A percentile compares a stretch with the other conserved stretches of the same genome.
Conservation (phyloP, 441 rosid species). For the Populus tomentosa region DNA sequence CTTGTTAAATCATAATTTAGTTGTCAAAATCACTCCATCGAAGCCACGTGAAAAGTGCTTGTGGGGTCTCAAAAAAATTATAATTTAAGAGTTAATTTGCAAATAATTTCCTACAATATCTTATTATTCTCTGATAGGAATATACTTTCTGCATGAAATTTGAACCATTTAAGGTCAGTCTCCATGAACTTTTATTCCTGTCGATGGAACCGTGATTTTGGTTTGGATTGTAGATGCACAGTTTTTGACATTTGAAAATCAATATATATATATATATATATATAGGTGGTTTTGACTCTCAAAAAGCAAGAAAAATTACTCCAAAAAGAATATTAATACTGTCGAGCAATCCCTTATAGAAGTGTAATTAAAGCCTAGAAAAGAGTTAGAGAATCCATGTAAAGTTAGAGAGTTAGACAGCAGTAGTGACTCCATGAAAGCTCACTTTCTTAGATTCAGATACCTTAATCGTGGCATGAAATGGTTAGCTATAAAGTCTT, state of each 20-base stretch:
- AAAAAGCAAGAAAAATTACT: too few species aligned
- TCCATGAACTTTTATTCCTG: not conserved
- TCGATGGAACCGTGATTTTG: not conserved
- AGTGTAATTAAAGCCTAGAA: not conserved
- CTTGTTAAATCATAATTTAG: not conserved
- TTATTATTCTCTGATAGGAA: not conserved
- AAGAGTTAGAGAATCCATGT: slow-evolving; percentile 25
- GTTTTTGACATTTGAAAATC: not conserved
- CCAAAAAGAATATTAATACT: not conserved
- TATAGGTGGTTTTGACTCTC: too few species aligned
- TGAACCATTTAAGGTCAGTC: not conserved
- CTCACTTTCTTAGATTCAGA: not conserved
- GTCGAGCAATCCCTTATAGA: not conserved
- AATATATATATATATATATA: too few species aligned
- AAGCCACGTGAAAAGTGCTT: slow-evolving; percentile 25
- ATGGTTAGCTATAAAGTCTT: not conserved
- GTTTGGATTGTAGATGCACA: not conserved
- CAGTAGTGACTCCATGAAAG: not conserved
- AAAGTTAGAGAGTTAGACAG: slow-evolving; percentile 18
- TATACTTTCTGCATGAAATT: not conserved
- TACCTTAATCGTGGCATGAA: slow-evolving; percentile 10
- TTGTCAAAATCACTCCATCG: slow-evolving; percentile 11
- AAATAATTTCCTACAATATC: not conserved
- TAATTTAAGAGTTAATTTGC: not conserved
- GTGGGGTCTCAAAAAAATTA: slow-evolving; percentile 15